phyloP scores from a whole-genome alignment of 2,329 filamentous ascomycete species.

The Leptographium procerum region DNA sequence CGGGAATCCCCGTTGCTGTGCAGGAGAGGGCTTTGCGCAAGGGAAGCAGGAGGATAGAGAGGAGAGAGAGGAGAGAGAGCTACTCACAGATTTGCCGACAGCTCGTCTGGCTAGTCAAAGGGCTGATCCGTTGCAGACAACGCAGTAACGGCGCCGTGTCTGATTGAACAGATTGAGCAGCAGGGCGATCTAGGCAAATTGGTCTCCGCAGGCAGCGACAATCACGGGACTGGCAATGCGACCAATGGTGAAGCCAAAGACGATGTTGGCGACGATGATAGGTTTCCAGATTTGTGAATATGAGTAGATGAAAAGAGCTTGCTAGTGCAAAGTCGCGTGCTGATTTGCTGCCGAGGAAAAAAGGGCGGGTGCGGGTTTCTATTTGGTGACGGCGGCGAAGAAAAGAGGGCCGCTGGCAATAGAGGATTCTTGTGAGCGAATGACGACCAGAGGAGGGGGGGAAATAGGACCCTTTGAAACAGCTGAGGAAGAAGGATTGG shows the following conservation, averaged over 20 bases:
- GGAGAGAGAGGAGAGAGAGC: neutral
- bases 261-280: slow-evolving; percentile 38
- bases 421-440: neutral
- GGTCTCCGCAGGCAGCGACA: slow-evolving; percentile 29
- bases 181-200: neutral
- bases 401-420: slow-evolving; percentile 2
- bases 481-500: neutral
- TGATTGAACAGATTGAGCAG: slow-evolving; percentile 4
- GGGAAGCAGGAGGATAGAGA: neutral
- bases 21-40: neutral
- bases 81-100: neutral
- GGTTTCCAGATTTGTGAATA: slow-evolving; percentile 23
- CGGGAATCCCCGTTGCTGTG: neutral
- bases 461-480: neutral
- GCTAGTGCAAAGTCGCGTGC: slow-evolving; percentile 29
- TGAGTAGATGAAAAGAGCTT: slow-evolving; percentile 17
- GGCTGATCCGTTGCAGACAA: neutral
- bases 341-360: slow-evolving; percentile 33
- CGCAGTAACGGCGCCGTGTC: neutral
- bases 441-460: neutral
- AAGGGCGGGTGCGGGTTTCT: slow-evolving; percentile 1
- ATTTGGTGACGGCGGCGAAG: slow-evolving; percentile 2
- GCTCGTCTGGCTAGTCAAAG: neutral
- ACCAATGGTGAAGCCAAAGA: slow-evolving; percentile 17
- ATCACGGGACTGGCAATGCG: slow-evolving; percentile 40